Percentiles rank a stretch among this genome's conserved stretches.
Conservation (phyloP, 495 filamentous ascomycete genomes). For the Pseudotulostoma volvatum region DNA sequence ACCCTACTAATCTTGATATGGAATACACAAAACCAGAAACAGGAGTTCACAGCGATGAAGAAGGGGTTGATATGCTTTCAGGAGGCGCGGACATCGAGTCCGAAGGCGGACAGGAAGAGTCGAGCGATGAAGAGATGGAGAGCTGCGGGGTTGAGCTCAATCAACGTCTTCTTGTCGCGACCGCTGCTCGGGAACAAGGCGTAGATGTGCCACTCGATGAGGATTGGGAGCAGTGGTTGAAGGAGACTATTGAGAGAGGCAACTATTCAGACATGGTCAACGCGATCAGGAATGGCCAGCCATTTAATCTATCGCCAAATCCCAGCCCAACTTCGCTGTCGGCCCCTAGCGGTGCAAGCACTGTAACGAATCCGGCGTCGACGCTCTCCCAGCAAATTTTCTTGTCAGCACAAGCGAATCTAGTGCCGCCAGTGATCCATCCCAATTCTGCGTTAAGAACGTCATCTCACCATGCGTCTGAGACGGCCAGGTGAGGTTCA, state of each 20-base stretch:
- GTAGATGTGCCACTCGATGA: constrained; percentile 51
- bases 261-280: constrained; percentile 26
- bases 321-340: background rate
- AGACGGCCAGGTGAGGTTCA: constrained; percentile 13
- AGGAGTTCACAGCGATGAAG: constrained; percentile 7
- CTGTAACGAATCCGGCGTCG: background rate
- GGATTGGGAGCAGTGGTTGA: constrained; percentile 76
- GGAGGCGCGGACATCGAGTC: constrained; percentile 9
- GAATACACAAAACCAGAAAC: background rate
- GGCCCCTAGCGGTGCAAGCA: background rate
- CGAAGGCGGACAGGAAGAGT: constrained; percentile 37
- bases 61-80: constrained; percentile 16
- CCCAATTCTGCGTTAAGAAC: constrained; percentile 9
- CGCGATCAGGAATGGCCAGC: constrained; percentile 25
- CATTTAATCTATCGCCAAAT: constrained; percentile 3
- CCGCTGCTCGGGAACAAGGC: constrained; percentile 46
- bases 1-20: background rate
- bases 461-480: constrained; percentile 10
- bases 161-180: constrained; percentile 52
- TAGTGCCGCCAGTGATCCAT: background rate
- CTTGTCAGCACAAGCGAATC: constrained; percentile 2
- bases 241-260: constrained; percentile 55
- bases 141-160: constrained; percentile 62
- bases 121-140: constrained; percentile 49
- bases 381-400: constrained; percentile 1